Evolutionary conservation across 2,329 filamentous ascomycete species (phyloP).

Genomic region (Trichoderma semiorbis): DNA sequence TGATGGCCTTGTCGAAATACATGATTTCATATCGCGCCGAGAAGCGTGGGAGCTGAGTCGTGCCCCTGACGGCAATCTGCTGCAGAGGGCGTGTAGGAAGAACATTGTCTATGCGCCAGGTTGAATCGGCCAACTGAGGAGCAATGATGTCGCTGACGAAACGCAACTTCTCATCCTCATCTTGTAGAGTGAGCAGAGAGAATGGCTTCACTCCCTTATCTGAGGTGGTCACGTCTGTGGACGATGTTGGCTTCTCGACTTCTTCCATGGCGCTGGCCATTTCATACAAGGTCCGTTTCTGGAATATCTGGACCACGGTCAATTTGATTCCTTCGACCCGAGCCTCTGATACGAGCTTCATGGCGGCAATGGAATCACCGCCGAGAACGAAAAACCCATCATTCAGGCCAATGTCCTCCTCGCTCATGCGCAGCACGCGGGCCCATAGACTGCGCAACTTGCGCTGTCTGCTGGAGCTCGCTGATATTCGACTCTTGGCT

Average conservation of each 20-base stretch:
- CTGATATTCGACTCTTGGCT: slow-evolving; percentile 32
- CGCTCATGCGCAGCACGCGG: slow-evolving; percentile 40
- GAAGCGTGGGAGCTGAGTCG: slow-evolving; percentile 55
- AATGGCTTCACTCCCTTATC: slow-evolving; percentile 41
- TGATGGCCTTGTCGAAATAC: slow-evolving; percentile 52
- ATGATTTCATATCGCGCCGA: slow-evolving; percentile 63
- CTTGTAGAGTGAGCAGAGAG: slow-evolving; percentile 44
- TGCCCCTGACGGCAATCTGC: slow-evolving; percentile 56
- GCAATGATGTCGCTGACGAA: slow-evolving; percentile 49
- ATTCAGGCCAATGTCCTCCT: slow-evolving; percentile 48
- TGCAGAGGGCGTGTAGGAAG: slow-evolving; percentile 58
- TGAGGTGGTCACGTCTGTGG: neutral
- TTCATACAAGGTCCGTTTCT: slow-evolving; percentile 45
- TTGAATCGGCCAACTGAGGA: slow-evolving; percentile 48
- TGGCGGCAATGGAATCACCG: slow-evolving; percentile 58
- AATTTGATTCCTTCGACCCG: slow-evolving; percentile 46
- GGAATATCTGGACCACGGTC: slow-evolving; percentile 55
- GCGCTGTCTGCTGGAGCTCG: slow-evolving; percentile 41
- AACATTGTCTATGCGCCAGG: slow-evolving; percentile 52
- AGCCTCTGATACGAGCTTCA: slow-evolving; percentile 57
- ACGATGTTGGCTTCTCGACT: neutral
- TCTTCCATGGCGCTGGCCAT: slow-evolving; percentile 46
- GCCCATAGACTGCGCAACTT: slow-evolving; percentile 48
- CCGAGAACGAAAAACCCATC: slow-evolving; percentile 60
- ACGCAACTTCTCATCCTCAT: slow-evolving; percentile 23